phyloP scores from a whole-genome alignment of 805 yeast genomes.

The Danielozyma ontarioensis region DNA sequence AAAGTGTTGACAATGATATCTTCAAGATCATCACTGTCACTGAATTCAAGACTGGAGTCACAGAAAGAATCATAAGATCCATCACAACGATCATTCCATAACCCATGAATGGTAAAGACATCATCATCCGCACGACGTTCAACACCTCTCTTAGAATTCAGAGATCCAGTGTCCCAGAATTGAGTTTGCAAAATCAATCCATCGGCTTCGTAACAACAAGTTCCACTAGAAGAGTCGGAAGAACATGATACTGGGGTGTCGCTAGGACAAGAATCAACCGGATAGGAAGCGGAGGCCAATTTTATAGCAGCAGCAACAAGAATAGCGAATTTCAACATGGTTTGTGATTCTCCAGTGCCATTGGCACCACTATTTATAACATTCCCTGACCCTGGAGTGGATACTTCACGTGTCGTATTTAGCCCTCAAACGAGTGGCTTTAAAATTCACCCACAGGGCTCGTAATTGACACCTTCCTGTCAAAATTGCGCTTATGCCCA shows the following conservation, averaged over 20 bases:
- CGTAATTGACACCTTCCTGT: too few species aligned
- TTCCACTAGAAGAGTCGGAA: constrained; percentile 34
- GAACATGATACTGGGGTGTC: constrained; percentile 59
- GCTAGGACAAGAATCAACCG: constrained; percentile 41
- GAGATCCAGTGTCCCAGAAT: constrained; percentile 75
- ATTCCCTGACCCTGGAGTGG: too few species aligned
- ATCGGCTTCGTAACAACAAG: constrained; percentile 86
- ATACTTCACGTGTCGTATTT: too few species aligned
- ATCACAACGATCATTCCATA: constrained; percentile 87
- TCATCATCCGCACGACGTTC: constrained; percentile 51
- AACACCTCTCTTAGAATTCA: constrained; percentile 29
- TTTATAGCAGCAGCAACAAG: background rate
- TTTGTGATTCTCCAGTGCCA: too few species aligned
- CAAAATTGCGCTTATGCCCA: too few species aligned
- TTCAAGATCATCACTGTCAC: constrained; percentile 39
- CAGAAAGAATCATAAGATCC: constrained; percentile 82
- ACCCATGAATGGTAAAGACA: constrained; percentile 75
- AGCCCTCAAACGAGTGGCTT: too few species aligned
- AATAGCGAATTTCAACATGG: too few species aligned
- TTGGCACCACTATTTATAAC: too few species aligned
- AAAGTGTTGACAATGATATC: constrained; percentile 28
- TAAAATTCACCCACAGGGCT: too few species aligned
- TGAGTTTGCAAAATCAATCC: constrained; percentile 83
- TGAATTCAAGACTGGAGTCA: constrained; percentile 52
- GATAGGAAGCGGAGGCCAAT: background rate